Percentiles rank a stretch among this genome's conserved stretches.
Evolutionary conservation across 495 filamentous ascomycete genomes (phyloP).

Genomic region (Penicillium argentinense): DNA sequence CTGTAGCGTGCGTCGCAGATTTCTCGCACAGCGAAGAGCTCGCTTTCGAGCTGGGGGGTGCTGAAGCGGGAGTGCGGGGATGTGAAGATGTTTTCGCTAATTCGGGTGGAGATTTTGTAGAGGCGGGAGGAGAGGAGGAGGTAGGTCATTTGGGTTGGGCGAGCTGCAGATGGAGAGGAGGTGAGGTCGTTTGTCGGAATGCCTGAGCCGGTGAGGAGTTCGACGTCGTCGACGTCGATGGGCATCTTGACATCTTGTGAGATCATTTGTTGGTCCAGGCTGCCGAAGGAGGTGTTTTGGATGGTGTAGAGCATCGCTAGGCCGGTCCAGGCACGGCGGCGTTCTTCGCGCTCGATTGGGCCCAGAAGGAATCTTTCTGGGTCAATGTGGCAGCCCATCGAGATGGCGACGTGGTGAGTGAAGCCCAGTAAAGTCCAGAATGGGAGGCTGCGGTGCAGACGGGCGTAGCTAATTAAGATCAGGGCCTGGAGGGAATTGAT

Average conservation of each 20-base stretch:
- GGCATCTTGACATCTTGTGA: conserved; percentile 41
- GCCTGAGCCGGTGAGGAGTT: conserved; percentile 35
- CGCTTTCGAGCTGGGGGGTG: conserved; percentile 33
- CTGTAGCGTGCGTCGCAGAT: conserved; percentile 39
- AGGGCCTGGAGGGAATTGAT: conserved; percentile 49
- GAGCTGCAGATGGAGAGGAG: conserved; percentile 20
- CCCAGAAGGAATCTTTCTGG: conserved; percentile 42
- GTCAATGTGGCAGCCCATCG: conserved; percentile 50
- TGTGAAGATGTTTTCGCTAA: conserved; percentile 43
- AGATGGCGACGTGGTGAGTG: conserved; percentile 47
- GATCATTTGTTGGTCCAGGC: conserved; percentile 24
- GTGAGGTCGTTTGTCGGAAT: conserved; percentile 7
- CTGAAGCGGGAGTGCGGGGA: conserved; percentile 27
- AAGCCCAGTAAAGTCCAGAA: conserved; percentile 46
- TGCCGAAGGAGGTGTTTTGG: conserved; percentile 41
- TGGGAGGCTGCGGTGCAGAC: conserved; percentile 39
- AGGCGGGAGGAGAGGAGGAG: conserved; percentile 46
- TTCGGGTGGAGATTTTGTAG: conserved; percentile 39
- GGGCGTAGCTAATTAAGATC: conserved; percentile 45
- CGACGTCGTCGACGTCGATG: conserved; percentile 44
- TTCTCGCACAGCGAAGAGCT: conserved; percentile 40
- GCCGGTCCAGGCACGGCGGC: conserved; percentile 47
- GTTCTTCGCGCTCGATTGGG: conserved; percentile 46
- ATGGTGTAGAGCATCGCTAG: conserved; percentile 45
- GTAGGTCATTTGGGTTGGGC: conserved; percentile 51